Conservation (phyloP, 2,329 filamentous ascomycete species). For the Nothophoma quercina region DNA sequence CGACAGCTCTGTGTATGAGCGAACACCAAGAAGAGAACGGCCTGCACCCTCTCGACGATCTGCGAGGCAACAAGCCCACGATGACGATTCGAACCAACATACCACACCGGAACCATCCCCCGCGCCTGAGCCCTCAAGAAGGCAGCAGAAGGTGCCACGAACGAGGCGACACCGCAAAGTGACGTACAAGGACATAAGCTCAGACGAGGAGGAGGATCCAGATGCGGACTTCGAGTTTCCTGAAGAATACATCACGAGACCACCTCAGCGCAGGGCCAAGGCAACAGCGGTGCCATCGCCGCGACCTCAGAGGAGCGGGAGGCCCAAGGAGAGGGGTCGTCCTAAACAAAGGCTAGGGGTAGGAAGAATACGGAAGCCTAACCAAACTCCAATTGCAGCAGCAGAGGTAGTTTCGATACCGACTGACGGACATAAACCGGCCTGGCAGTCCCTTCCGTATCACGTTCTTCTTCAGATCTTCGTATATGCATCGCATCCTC, state of each 20-base stretch:
- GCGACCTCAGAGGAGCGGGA: slow-evolving; percentile 18
- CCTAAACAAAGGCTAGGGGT: slow-evolving; percentile 26
- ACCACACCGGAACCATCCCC: slow-evolving; percentile 12
- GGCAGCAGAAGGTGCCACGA: slow-evolving; percentile 12
- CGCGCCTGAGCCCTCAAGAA: slow-evolving; percentile 2
- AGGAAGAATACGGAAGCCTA: slow-evolving; percentile 40
- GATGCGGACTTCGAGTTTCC: slow-evolving; percentile 39
- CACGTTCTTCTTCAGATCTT: slow-evolving; percentile 75
- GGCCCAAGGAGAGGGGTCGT: slow-evolving; percentile 1
- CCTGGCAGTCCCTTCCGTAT: slow-evolving; percentile 64
- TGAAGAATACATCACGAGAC: slow-evolving; percentile 22
- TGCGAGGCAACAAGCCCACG: slow-evolving; percentile 27
- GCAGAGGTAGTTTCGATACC: slow-evolving; percentile 25
- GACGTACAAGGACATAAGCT: slow-evolving; percentile 46
- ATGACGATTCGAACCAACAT: slow-evolving; percentile 22
- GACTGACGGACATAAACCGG: slow-evolving; percentile 36
- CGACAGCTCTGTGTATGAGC: slow-evolving; percentile 27
- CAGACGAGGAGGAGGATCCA: slow-evolving; percentile 37
- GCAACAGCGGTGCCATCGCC: slow-evolving; percentile 15
- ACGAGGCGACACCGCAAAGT: slow-evolving; percentile 27
- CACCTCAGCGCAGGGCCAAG: slow-evolving; percentile 18
- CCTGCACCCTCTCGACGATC: slow-evolving; percentile 34
- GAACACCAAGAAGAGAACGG: slow-evolving; percentile 21
- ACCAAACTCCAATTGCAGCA: slow-evolving; percentile 10
- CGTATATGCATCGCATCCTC: slow-evolving; percentile 67